Evolutionary conservation across 495 filamentous ascomycete species (phyloP), one percentile per base, ranked within the genome.

Genomic region (Penicillium alfredii): DNA sequence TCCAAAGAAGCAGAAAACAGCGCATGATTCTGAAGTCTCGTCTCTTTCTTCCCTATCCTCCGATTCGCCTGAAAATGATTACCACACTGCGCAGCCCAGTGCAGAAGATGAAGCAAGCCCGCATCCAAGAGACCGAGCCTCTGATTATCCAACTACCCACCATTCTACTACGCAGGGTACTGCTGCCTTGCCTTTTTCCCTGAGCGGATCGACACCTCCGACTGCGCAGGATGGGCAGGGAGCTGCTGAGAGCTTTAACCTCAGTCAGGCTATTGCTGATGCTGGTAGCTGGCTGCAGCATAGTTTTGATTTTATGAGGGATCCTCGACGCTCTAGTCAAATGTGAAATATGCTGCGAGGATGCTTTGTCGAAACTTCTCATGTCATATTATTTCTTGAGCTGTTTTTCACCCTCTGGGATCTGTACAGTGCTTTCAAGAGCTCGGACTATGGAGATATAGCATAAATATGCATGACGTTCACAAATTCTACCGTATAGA

Each of bases 271-370:
- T 0, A 66, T 71, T 21, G 63, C 58, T 3, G 67, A 71, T 40
- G 58, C 59, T 15, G 67, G 67, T 4, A 69, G 60, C 35, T 71
- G 64, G 64, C 39, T 71, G 16, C 61, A 63, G 30, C 56, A 69
- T 30, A 66, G 64, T 42, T 66, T 63, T 22, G 60, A 66, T 29
- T 50, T 68, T 12, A 54, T 55, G 27, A 58, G 50, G 9, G 57
- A 66, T 5, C 42, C 47, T 24, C 37, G 33, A 17, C 37, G 40
- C 28, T 27, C 41, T 7, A 43, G 12, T 26, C 32, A 47, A 8
- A 47, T n/a, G n/a, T n/a, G n/a, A n/a, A n/a, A n/a, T n/a, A n/a
- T n/a, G n/a, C n/a, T n/a, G n/a, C n/a, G n/a, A n/a, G n/a, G n/a
- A n/a, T n/a, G n/a, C n/a, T n/a, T n/a, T n/a, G n/a, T n/a, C n/a